Conservation (phyloP, 164 flowering plant genomes). For the Aristolochia californica region DNA sequence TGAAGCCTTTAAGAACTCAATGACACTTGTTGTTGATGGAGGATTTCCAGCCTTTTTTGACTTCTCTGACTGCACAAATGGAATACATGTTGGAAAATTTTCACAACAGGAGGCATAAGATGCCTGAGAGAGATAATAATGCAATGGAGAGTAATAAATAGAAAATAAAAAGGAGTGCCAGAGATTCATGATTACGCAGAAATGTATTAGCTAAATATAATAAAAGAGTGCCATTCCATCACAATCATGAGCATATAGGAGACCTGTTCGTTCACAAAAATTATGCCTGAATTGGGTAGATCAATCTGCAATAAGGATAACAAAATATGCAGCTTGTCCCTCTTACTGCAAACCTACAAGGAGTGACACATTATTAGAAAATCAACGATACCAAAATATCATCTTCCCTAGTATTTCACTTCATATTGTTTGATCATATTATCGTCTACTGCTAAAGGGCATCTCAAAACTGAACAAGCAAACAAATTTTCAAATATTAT, state of each 20-base stretch:
- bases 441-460: too few relatives aligned
- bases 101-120: background rate
- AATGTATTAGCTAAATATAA: too few relatives aligned
- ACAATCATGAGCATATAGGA: too few relatives aligned
- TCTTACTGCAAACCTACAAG: constrained; percentile 47
- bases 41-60: constrained; percentile 77
- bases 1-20: constrained; percentile 57
- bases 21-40: constrained; percentile 41
- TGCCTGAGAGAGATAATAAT: background rate
- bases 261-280: constrained; percentile 86
- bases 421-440: too few relatives aligned
- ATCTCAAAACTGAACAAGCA: too few relatives aligned
- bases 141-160: too few relatives aligned
- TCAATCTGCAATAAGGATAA: constrained; percentile 45
- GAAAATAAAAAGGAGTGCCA: too few relatives aligned
- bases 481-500: too few relatives aligned
- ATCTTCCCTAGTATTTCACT: too few relatives aligned
- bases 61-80: constrained; percentile 67
- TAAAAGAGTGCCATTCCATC: too few relatives aligned
- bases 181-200: too few relatives aligned
- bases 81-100: background rate
- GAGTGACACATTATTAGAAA: constrained; percentile 9
- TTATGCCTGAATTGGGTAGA: constrained; percentile 63
- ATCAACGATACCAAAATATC: constrained; percentile 1
- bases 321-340: constrained; percentile 36